A percentile compares a stretch with the other conserved stretches of the same genome.
Evolutionary conservation across 176 grass and related monocot species (phyloP).

Genomic region (Phoenix roebelenii): DNA sequence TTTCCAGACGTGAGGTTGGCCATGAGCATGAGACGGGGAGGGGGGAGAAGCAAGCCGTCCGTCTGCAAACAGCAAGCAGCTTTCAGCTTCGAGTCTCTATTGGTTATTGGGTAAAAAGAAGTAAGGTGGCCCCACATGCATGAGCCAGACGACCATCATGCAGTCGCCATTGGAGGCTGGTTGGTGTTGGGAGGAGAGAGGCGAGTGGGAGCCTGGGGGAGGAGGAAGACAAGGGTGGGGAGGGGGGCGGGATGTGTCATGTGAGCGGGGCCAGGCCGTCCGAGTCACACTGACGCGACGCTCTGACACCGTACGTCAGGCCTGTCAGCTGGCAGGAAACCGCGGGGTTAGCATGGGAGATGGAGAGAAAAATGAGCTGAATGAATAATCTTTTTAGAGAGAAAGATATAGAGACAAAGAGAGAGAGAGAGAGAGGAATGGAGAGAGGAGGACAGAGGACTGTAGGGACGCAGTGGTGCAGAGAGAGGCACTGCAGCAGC

Average conservation of each 20-base stretch:
- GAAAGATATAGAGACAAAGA: background rate
- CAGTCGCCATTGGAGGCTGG: too few species aligned
- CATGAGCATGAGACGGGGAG: too few species aligned
- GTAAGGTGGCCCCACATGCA: too few species aligned
- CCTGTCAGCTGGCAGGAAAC: conserved; percentile 16
- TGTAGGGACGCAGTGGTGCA: background rate
- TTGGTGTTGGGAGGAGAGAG: background rate
- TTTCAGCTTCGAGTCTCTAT: too few species aligned
- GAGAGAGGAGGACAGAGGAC: background rate
- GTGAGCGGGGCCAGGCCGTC: background rate
- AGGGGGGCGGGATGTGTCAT: background rate
- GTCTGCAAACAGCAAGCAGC: too few species aligned
- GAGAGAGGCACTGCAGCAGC: background rate
- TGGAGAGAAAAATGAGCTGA: too few species aligned
- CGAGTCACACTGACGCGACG: background rate
- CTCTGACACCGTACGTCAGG: conserved; percentile 9
- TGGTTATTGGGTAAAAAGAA: too few species aligned
- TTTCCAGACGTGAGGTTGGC: too few species aligned
- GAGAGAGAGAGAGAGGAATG: background rate
- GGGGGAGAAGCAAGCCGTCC: too few species aligned
- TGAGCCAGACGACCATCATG: too few species aligned
- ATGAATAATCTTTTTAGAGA: too few species aligned
- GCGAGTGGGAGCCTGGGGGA: background rate
- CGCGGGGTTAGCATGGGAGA: background rate
- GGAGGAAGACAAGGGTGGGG: background rate